Evolutionary conservation across 2,329 filamentous ascomycete species (phyloP).

Genomic region (Tolypocladium ophioglossoides): DNA sequence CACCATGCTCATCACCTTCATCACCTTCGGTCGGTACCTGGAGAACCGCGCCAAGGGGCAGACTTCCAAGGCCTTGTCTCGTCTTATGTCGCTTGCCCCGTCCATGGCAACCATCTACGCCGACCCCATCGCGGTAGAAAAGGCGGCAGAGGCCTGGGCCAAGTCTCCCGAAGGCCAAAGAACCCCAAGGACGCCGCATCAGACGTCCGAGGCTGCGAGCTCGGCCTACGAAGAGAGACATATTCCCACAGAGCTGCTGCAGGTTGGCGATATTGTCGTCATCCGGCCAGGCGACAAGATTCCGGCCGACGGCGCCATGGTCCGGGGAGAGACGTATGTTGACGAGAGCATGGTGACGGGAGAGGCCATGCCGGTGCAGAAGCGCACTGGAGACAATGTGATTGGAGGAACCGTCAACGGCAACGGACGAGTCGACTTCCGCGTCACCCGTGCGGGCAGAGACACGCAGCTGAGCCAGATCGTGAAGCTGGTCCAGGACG

Average conservation of each 20-base stretch:
- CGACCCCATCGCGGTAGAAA: constrained; percentile 87
- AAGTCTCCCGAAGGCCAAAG: constrained; percentile 17
- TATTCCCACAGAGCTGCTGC: constrained; percentile 90
- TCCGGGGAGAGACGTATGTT: constrained; percentile 82
- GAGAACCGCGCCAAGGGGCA: constrained; percentile 95
- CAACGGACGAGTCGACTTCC: constrained; percentile 81
- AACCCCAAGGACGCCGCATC: constrained; percentile 32
- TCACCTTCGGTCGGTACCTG: constrained; percentile 79
- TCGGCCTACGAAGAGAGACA: constrained; percentile 67
- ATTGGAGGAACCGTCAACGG: constrained; percentile 96
- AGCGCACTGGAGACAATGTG: constrained; percentile 66
- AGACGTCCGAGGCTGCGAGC: constrained; percentile 26
- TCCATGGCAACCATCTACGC: constrained; percentile 96
- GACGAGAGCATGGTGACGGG: constrained; percentile 99
- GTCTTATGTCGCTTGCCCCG: constrained; percentile 89
- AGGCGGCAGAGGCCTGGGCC: constrained; percentile 70
- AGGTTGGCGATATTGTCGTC: constrained; percentile 88
- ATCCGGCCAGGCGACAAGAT: constrained; percentile 94
- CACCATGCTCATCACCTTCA: constrained; percentile 96
- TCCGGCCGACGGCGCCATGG: constrained; percentile 80
- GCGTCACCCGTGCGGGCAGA: constrained; percentile 81
- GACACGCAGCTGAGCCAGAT: constrained; percentile 98
- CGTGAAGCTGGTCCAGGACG: constrained; percentile 94
- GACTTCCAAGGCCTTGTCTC: constrained; percentile 86
- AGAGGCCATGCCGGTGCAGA: constrained; percentile 90